Evolutionary conservation across 805 yeast species (phyloP).

Genomic region (Jamesozyma rosinii): DNA sequence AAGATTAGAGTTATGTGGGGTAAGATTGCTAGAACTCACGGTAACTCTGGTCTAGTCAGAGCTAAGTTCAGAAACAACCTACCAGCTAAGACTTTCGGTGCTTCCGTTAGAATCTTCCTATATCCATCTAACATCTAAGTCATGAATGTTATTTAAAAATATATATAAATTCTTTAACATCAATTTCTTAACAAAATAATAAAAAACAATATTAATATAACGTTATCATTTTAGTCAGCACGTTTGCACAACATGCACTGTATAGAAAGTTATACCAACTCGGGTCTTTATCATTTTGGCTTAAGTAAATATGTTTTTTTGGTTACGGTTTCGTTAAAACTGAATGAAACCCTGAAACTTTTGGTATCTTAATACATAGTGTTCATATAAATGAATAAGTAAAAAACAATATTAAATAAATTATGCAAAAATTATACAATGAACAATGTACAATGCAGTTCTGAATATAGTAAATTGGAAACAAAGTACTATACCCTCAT

Average conservation of each 20-base stretch:
- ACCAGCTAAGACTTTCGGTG: conserved; percentile 99
- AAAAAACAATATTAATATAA: conserved; percentile 1
- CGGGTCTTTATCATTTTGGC: no score
- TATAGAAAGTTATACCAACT: no score
- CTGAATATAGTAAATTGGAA: neutral
- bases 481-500: conserved; percentile 23
- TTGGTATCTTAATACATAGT: conserved; percentile 1
- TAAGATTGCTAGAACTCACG: conserved; percentile 97
- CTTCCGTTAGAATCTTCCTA: conserved; percentile 98
- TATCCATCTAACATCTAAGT: conserved; percentile 97
- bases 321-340: no score
- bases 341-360: no score
- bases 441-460: neutral
- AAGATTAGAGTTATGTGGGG: conserved; percentile 99
- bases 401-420: neutral
- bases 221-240: no score
- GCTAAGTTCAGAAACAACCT: conserved; percentile 98
- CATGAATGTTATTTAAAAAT: conserved; percentile 20
- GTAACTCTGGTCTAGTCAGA: conserved; percentile 96
- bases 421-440: neutral
- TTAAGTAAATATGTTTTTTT: no score
- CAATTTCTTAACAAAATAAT: neutral
- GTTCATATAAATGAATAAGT: neutral
- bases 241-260: no score
- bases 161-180: conserved; percentile 6